Evolutionary conservation across 768 basidiomycete genomes (phyloP).

Genomic region (Boletus tomentosulus): DNA sequence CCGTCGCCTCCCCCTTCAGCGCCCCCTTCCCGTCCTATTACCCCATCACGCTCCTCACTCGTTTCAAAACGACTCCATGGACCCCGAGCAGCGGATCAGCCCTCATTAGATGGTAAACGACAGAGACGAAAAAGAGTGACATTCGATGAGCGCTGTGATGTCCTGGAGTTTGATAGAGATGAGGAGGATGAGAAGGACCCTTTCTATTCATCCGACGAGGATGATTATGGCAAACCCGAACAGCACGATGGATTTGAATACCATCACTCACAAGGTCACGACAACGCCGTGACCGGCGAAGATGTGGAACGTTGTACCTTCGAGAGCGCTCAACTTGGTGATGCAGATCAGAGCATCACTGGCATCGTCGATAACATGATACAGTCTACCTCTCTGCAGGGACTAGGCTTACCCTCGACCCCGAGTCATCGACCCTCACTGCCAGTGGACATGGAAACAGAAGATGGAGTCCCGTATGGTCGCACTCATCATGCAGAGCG

Average conservation of each 20-base stretch:
- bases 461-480: slow-evolving; percentile 61
- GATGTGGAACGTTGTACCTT: slow-evolving; percentile 25
- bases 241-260: slow-evolving; percentile 9
- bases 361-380: slow-evolving; percentile 73
- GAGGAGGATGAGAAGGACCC: slow-evolving; percentile 52
- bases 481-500: slow-evolving; percentile 59
- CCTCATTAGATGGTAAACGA: slow-evolving; percentile 33
- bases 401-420: slow-evolving; percentile 28
- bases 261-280: slow-evolving; percentile 10
- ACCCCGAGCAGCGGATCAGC: slow-evolving; percentile 54
- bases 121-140: slow-evolving; percentile 74
- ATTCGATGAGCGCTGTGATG: slow-evolving; percentile 76
- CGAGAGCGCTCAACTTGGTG: slow-evolving; percentile 43
- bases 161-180: slow-evolving; percentile 73
- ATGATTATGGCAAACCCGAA: slow-evolving; percentile 23
- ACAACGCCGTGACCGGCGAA: background rate
- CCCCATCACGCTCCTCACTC: slow-evolving; percentile 55
- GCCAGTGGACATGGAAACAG: slow-evolving; percentile 53
- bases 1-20: slow-evolving; percentile 37
- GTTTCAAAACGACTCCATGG: slow-evolving; percentile 74
- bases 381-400: slow-evolving; percentile 28
- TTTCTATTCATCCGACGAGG: slow-evolving; percentile 40
- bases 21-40: slow-evolving; percentile 34
- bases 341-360: slow-evolving; percentile 53
- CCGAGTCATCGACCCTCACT: slow-evolving; percentile 38